A percentile compares a stretch with the other conserved stretches of the same genome.
These are phyloP conservation scores for Leptomonas seymouri DNA, from an alignment of 208 protist species.

Conservation along the genomic window DNA sequence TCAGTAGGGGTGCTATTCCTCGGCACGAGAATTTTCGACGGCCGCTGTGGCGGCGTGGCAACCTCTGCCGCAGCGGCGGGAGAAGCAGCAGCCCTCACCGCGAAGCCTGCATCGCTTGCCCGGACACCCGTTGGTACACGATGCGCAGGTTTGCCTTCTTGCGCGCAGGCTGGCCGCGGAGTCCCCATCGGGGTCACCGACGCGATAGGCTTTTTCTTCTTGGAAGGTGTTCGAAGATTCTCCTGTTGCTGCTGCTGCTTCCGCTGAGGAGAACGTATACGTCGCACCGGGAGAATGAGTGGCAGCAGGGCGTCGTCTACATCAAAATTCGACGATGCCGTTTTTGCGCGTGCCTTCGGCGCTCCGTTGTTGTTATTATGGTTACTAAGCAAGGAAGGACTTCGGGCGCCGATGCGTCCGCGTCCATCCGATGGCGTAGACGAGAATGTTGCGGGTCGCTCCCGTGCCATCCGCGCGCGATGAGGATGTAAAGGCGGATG, in stretches of 20 bases:
- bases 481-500: neutral
- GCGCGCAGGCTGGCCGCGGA: neutral
- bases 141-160: neutral
- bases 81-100: neutral
- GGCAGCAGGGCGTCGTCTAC: neutral
- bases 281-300: conserved; percentile 5
- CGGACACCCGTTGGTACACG: too few species aligned
- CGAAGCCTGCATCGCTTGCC: neutral
- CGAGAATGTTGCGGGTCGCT: conserved; percentile 9
- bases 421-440: conserved; percentile 1
- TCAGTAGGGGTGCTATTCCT: too few species aligned
- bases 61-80: neutral
- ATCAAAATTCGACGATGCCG: neutral
- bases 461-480: conserved; percentile 3
- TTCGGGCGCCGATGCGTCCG: neutral
- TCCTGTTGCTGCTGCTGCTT: neutral
- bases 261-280: neutral
- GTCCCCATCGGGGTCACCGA: neutral
- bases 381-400: neutral
- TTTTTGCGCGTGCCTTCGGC: conserved; percentile 2
- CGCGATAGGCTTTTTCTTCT: neutral
- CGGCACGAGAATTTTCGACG: neutral
- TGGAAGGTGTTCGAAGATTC: neutral
- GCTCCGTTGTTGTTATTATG: neutral
- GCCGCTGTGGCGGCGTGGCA: neutral